Base-by-base conservation (phyloP, 306 rosid species). In the Prosopis cineraria region DNA sequence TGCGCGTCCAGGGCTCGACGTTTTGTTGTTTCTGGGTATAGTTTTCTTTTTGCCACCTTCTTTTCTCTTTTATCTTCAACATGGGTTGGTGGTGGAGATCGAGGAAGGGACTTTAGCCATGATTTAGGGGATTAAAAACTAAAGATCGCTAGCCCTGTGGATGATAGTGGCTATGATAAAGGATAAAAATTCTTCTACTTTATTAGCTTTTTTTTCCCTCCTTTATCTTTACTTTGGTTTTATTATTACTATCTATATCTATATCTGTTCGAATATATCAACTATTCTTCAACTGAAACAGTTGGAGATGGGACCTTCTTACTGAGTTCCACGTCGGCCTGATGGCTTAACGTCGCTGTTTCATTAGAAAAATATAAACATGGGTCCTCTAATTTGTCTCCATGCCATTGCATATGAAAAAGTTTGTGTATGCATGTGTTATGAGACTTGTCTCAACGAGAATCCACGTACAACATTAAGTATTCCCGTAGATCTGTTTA, bases 261-360 rank as follows among this genome's bases (percentile, higher is more conserved):
- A 17, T 31, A 31, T 53, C 13, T 10, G 12, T 64, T 17, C 24
- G 36, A 62, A 62, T 76, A 70, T 60, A 53, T 64, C 43, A 75
- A 76, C 68, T 17, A 65, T 69, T 73, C 78, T 72, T n/a, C 82
- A 85, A 87, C 89, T 33, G 90, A 86, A 91, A 85, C 85, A 86
- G 93, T 87, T 89, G 80, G 79, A 66, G 86, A 88, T 83, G 79
- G 83, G 89, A 76, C 82, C 39, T 88, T 88, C 92, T 90, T 62
- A 83, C 79, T 79, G 81, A 65, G 85, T 76, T 88, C 93, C 94
- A 86, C 63, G 75, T 90, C 79, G 85, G 87, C 79, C 74, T 86
- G 64, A 77, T 91, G 63, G 89, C 64, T 25, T 78, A 70, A 47
- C 70, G 68, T 78, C 84, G 20, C 48, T 86, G 29, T 52, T 52